Evolutionary conservation across 345 rosid species (phyloP), one percentile per base, ranked within the genome.

Genomic region (Populus davidiana): DNA sequence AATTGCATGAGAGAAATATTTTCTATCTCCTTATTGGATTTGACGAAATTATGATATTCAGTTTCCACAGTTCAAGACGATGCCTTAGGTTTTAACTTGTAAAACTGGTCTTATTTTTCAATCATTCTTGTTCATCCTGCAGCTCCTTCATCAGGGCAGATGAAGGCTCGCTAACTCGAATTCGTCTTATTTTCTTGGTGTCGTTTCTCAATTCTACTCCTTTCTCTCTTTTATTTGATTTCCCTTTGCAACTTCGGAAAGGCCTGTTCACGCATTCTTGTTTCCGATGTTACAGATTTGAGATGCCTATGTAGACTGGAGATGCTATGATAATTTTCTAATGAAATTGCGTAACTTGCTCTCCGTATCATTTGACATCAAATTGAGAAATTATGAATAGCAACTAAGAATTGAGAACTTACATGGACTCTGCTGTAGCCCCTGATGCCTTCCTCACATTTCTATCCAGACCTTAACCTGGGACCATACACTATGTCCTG

Each of bases 171-270:
- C 8, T 38, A 38, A 5, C 39, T 38, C 39, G 39, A 38, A 3
- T 41, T 62, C 2, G 5, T 18, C 64, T 27, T 14, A 20, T 8
- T 5, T 71, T 47, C 27, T 5, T 43, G 29, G 27, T 1, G 36
- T 23, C 2, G 4, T 27, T 8, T 74, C 2, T 39, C 25, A 5
- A 5, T 8, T 62, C 13, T 64, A 12, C 6, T 21, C 29, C 52
- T 33, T 16, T 12, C 72, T 52, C 33, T 54, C 33, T 47, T 23
- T 43, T 9, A 25, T 20, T 67, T 59, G 12, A 52, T 67, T 79
- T 90, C 92, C 6, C 80, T 68, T 76, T 89, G 92, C 76, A 79
- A 83, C 80, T 73, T 76, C 78, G 94, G 92, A 29, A 86, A 82
- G 75, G 92, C 91, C 18, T 75, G 80, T 44, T 91, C 50, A 44